Conservation (phyloP, 805 yeast species). For the Huiozyma naganishii region DNA sequence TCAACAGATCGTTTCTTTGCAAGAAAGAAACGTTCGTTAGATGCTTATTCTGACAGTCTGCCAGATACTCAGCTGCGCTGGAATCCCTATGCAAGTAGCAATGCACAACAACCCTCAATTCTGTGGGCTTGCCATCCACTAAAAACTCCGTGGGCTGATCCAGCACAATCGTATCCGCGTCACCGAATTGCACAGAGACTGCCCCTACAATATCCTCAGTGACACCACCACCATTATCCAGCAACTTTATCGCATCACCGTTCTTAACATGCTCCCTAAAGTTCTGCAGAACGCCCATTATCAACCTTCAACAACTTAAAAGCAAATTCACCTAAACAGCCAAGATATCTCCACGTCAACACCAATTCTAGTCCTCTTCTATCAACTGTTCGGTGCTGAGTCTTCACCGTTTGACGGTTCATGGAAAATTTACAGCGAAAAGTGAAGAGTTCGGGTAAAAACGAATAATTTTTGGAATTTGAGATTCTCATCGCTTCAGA, state of each 20-base stretch:
- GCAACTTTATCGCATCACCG: constrained; percentile 9
- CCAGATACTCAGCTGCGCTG: constrained; percentile 71
- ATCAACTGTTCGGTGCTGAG: no score
- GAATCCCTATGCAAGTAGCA: constrained; percentile 71
- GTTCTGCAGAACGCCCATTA: background rate
- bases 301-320: background rate
- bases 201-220: constrained; percentile 33
- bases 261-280: constrained; percentile 15
- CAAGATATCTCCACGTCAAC: no score
- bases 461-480: no score
- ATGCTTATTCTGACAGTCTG: constrained; percentile 52
- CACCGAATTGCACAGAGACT: constrained; percentile 16
- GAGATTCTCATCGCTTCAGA: no score
- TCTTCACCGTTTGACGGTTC: no score
- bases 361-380: no score
- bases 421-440: no score
- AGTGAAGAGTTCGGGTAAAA: no score
- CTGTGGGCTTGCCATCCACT: constrained; percentile 38
- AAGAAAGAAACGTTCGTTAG: constrained; percentile 68
- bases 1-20: constrained; percentile 73
- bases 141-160: constrained; percentile 44
- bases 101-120: constrained; percentile 53
- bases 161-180: constrained; percentile 24
- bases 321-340: background rate
- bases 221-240: constrained; percentile 11